These are phyloP conservation scores for Brassica rapa DNA, from an alignment of 345 rosid species.

Conservation along the genomic window DNA sequence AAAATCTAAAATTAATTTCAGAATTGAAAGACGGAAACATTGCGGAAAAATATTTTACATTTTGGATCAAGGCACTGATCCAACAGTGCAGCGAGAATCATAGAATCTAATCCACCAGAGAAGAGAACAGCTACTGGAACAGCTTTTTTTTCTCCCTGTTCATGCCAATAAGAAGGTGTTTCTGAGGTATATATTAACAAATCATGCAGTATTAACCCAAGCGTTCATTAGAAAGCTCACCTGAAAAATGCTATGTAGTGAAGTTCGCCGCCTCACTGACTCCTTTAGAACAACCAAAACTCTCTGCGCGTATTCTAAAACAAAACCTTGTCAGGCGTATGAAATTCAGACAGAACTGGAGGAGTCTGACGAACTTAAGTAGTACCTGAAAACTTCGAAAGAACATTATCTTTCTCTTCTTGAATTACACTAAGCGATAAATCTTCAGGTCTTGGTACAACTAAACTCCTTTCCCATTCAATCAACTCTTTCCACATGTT, in stretches of 20 bases:
- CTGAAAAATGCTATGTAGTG: slow-evolving; percentile 59
- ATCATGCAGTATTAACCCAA: not conserved
- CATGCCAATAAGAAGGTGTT: slow-evolving; percentile 16
- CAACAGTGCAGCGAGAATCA: slow-evolving; percentile 87
- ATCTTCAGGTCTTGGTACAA: slow-evolving; percentile 58
- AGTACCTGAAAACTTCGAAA: slow-evolving; percentile 35
- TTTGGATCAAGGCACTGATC: slow-evolving; percentile 71
- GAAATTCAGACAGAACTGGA: not conserved
- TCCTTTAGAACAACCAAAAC: slow-evolving; percentile 65
- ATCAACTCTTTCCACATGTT: slow-evolving; percentile 56
- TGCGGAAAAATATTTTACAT: slow-evolving; percentile 48
- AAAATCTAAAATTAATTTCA: not conserved
- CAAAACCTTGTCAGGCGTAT: slow-evolving; percentile 36
- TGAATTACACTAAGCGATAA: slow-evolving; percentile 11
- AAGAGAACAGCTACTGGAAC: slow-evolving; percentile 86
- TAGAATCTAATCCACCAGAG: slow-evolving; percentile 97
- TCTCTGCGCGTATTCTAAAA: slow-evolving; percentile 48
- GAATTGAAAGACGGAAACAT: no score
- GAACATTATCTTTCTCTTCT: slow-evolving; percentile 9
- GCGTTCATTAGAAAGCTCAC: slow-evolving; percentile 32
- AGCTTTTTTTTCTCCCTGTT: slow-evolving; percentile 53
- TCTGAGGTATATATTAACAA: not conserved
- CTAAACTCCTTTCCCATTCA: slow-evolving; percentile 65
- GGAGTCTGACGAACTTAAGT: not conserved
- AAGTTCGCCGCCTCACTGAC: slow-evolving; percentile 67